These are phyloP conservation scores for Kockovaella imperatae DNA, from an alignment of 768 basidiomycete genomes.

Conservation along the genomic window DNA sequence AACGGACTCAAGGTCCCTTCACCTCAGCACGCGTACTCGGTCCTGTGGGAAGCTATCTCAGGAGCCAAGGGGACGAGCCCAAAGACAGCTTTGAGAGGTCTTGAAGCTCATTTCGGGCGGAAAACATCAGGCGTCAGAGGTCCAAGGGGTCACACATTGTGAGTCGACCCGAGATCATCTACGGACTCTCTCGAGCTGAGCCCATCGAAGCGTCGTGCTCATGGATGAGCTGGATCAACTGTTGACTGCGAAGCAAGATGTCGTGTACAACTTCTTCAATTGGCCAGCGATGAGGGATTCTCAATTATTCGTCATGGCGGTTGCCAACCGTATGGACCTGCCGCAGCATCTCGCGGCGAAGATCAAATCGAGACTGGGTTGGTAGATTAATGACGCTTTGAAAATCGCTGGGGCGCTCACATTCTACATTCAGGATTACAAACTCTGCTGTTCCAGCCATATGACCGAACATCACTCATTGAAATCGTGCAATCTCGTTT, in stretches of 20 bases:
- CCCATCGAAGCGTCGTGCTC: constrained; percentile 71
- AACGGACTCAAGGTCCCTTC: constrained; percentile 91
- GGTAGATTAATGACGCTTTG: constrained; percentile 21
- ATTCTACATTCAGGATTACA: constrained; percentile 24
- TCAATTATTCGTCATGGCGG: constrained; percentile 87
- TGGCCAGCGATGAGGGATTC: constrained; percentile 89
- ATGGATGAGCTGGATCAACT: constrained; percentile 99
- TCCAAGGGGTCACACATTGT: constrained; percentile 85
- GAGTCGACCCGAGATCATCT: constrained; percentile 29
- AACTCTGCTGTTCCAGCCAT: constrained; percentile 64
- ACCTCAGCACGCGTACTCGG: constrained; percentile 79
- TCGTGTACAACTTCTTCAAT: constrained; percentile 99
- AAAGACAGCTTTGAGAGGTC: constrained; percentile 72
- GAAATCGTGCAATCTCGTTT: constrained; percentile 81
- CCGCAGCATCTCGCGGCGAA: constrained; percentile 90
- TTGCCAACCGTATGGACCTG: constrained; percentile 97
- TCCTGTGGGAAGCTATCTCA: constrained; percentile 88
- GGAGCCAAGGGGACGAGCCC: constrained; percentile 62
- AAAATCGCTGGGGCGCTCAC: neutral
- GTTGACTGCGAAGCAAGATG: constrained; percentile 91
- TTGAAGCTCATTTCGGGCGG: constrained; percentile 71
- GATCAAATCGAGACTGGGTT: constrained; percentile 84
- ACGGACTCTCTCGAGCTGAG: neutral
- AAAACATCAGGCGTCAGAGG: constrained; percentile 48
- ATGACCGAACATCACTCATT: constrained; percentile 61